Conservation (phyloP, 176 grass and related monocot genomes). For the Avena eriantha region DNA sequence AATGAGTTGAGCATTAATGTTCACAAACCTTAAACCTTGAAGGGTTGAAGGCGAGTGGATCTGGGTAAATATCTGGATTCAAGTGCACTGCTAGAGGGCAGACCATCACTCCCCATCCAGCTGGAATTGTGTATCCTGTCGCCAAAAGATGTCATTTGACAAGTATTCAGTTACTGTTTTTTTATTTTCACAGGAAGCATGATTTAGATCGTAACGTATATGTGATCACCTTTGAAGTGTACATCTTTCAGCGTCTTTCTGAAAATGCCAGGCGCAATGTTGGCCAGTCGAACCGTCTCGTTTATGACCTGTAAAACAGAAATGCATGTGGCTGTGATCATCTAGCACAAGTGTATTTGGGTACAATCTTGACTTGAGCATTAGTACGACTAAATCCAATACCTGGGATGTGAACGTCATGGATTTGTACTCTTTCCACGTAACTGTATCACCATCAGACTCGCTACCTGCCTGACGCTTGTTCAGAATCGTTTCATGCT, state of each 20-base stretch:
- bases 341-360: too few species aligned
- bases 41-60: constrained; percentile 60
- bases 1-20: background rate
- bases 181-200: background rate
- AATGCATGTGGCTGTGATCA: too few species aligned
- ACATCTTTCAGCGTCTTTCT: constrained; percentile 59
- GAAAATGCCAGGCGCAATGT: constrained; percentile 66
- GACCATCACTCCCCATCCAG: constrained; percentile 68
- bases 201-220: background rate
- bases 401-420: constrained; percentile 61
- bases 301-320: constrained; percentile 47
- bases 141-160: background rate
- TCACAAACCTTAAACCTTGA: constrained; percentile 62
- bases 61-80: constrained; percentile 55
- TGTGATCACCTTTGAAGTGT: constrained; percentile 45
- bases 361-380: too few species aligned
- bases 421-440: constrained; percentile 65
- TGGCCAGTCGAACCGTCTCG: constrained; percentile 62
- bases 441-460: constrained; percentile 25
- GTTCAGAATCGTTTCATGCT: constrained; percentile 52
- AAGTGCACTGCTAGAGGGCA: constrained; percentile 64
- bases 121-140: constrained; percentile 59
- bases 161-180: background rate
- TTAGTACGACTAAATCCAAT: too few species aligned
- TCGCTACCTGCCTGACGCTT: background rate